A percentile compares a stretch with the other conserved stretches of the same genome.
Evolutionary conservation across 805 yeast genomes (phyloP).

Genomic region (Lipomyces kockii): DNA sequence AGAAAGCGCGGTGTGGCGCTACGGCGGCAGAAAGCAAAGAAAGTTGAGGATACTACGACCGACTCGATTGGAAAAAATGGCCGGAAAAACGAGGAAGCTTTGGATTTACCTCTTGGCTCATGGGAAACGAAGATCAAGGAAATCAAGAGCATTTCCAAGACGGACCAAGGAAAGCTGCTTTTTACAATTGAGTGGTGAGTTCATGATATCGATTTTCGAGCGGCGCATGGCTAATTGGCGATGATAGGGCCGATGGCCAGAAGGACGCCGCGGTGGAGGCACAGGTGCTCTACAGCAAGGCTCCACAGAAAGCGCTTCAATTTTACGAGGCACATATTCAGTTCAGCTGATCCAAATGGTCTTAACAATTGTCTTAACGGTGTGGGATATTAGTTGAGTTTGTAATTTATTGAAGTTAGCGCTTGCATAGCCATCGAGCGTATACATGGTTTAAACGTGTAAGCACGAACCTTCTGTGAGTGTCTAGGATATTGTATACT

Average conservation of each 20-base stretch:
- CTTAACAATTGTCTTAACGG: not conserved
- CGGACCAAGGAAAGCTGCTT: not conserved
- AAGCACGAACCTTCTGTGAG: too few species aligned
- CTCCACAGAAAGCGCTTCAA: conserved; percentile 12
- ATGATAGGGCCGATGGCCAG: conserved; percentile 3
- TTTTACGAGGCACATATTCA: conserved; percentile 15
- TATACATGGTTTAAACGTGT: too few species aligned
- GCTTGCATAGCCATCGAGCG: not conserved
- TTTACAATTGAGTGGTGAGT: not conserved
- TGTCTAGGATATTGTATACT: too few species aligned
- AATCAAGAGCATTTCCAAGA: conserved; percentile 2
- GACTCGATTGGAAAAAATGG: not conserved
- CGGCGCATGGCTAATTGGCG: not conserved
- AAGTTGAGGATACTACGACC: not conserved
- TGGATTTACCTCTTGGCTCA: not conserved
- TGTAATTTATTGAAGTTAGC: not conserved
- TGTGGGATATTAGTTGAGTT: not conserved
- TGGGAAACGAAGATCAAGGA: conserved; percentile 21
- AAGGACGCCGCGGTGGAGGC: not conserved
- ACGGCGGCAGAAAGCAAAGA: not conserved
- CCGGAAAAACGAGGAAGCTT: not conserved
- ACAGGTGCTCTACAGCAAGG: conserved; percentile 8
- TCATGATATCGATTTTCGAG: not conserved
- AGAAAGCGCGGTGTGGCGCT: not conserved
- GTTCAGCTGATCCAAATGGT: not conserved